These are phyloP conservation scores for Daldinia grandis DNA, from an alignment of 495 filamentous ascomycete genomes.

Conservation along the genomic window DNA sequence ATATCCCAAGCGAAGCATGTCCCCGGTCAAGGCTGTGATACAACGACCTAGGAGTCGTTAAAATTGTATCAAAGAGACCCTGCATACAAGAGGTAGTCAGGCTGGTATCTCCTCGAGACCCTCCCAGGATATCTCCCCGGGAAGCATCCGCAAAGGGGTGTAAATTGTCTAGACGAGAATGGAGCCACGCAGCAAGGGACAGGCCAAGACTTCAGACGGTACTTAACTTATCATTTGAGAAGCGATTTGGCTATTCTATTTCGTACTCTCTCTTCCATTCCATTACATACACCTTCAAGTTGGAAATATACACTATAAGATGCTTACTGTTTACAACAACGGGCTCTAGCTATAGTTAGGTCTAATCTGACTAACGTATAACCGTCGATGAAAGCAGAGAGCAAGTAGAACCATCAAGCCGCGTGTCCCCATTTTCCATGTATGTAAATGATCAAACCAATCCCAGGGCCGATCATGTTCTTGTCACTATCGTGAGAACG, in stretches of 20 bases:
- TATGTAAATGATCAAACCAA: constrained; percentile 24
- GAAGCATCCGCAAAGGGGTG: constrained; percentile 10
- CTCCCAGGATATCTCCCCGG: constrained; percentile 14
- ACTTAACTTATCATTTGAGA: not conserved
- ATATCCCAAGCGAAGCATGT: not conserved
- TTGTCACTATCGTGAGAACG: constrained; percentile 17
- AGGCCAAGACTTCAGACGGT: constrained; percentile 18
- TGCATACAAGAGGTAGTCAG: constrained; percentile 19
- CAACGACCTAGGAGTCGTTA: constrained; percentile 12
- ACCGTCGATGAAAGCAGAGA: not conserved
- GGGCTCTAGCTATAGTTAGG: not conserved
- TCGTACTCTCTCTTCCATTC: no score
- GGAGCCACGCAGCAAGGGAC: constrained; percentile 27
- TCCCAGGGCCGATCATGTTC: constrained; percentile 32
- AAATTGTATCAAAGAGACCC: constrained; percentile 14
- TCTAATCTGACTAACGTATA: not conserved
- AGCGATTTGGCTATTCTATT: no score
- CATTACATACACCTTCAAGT: no score
- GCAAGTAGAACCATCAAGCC: not conserved
- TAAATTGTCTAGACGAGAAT: constrained; percentile 18
- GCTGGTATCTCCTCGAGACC: constrained; percentile 23
- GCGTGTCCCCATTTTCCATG: not conserved
- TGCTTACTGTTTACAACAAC: not conserved
- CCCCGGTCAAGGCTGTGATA: constrained; percentile 16
- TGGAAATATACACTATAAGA: not conserved